Conservation (phyloP, 129 eudicot species). For the Dittrichia graveolens region DNA sequence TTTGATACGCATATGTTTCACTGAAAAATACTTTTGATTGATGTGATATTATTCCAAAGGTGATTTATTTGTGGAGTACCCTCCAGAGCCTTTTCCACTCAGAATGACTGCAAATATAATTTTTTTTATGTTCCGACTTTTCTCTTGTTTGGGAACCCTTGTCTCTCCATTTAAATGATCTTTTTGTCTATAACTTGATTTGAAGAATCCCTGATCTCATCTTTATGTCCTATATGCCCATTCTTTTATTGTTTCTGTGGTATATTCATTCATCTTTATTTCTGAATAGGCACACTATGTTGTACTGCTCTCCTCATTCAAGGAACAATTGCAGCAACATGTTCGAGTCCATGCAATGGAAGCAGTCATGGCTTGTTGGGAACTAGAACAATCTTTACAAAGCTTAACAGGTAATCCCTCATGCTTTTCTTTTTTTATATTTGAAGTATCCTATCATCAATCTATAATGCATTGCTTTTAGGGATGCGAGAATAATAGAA, state of each 20-base stretch:
- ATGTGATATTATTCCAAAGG: slow-evolving; percentile 42
- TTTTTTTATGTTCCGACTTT: slow-evolving; percentile 5
- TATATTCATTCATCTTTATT: neutral
- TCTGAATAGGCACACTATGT: slow-evolving; percentile 78
- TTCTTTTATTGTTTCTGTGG: slow-evolving; percentile 7
- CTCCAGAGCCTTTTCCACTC: slow-evolving; percentile 23
- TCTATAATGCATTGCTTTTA: no score
- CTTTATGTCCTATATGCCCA: slow-evolving; percentile 2
- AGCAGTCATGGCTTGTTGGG: slow-evolving; percentile 99
- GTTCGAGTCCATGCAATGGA: slow-evolving; percentile 98
- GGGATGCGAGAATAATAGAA: neutral
- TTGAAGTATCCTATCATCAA: no score
- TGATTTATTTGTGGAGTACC: slow-evolving; percentile 31
- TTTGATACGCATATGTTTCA: slow-evolving; percentile 29
- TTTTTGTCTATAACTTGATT: slow-evolving; percentile 20
- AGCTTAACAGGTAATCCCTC: slow-evolving; percentile 72
- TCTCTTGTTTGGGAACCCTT: slow-evolving; percentile 20
- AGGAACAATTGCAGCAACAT: slow-evolving; percentile 94
- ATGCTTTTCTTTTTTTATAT: neutral
- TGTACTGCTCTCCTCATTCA: slow-evolving; percentile 78
- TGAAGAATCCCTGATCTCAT: slow-evolving; percentile 23
- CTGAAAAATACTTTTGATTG: slow-evolving; percentile 26
- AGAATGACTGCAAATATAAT: neutral
- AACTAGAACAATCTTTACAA: slow-evolving; percentile 86
- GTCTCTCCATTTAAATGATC: neutral